Percentiles rank a stretch among this genome's conserved stretches.
phyloP scores from a whole-genome alignment of 2,329 filamentous ascomycete genomes.

The Stemphylium beticola region DNA sequence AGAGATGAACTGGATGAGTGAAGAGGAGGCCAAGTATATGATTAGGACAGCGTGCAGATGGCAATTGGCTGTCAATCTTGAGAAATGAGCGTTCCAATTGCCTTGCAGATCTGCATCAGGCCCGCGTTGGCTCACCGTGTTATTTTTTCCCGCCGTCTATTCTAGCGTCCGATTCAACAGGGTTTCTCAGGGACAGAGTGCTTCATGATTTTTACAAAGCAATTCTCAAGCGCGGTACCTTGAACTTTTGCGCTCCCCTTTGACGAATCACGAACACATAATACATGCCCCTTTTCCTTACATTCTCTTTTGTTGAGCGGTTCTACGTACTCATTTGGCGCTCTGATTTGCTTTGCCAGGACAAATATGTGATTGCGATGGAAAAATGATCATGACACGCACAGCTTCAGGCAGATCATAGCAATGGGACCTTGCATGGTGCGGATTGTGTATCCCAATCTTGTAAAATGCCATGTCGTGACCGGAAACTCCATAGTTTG shows the following conservation, averaged over 20 bases:
- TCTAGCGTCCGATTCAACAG: background rate
- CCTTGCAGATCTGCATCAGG: background rate
- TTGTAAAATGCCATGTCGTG: too few relatives aligned
- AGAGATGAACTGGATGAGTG: constrained; percentile 35
- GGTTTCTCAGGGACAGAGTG: background rate
- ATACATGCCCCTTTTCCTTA: background rate
- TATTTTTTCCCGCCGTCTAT: background rate
- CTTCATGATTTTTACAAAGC: background rate
- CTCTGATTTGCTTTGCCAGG: too few relatives aligned
- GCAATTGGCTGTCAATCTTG: constrained; percentile 33
- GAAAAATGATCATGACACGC: too few relatives aligned
- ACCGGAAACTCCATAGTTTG: too few relatives aligned
- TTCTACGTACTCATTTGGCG: background rate
- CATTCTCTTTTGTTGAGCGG: background rate
- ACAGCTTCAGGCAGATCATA: too few relatives aligned
- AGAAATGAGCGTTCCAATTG: constrained; percentile 59
- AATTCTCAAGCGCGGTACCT: background rate
- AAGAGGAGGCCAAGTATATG: constrained; percentile 39
- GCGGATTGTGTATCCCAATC: too few relatives aligned
- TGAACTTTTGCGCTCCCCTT: background rate
- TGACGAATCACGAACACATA: background rate
- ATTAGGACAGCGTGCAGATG: constrained; percentile 32
- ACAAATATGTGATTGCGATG: too few relatives aligned
- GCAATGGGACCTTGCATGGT: too few relatives aligned
- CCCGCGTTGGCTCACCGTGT: background rate